Evolutionary conservation across 106 monocot species (phyloP), one percentile per base, ranked within the genome.

Genomic region (Acorus gramineus): DNA sequence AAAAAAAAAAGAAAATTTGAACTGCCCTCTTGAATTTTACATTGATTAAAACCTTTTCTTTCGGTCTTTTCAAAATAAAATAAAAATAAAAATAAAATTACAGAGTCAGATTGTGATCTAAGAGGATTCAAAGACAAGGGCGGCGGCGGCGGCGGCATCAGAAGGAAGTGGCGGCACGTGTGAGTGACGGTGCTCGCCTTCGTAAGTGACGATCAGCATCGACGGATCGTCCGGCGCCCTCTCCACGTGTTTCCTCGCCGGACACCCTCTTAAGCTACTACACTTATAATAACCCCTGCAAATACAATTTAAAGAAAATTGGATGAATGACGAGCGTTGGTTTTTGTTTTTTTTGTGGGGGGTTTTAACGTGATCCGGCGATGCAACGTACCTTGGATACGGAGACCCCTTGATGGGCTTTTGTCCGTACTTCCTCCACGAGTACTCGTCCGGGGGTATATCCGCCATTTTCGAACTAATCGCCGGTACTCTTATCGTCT

Each of bases 401-500:
- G 94, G 90, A 49, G 90, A 90, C 2, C 86, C 90, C 62, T 90
- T 90, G 73, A 90, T 90, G 56, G 90, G 90, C 63, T 90, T 90
- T 74, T 90, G 90, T 7, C 90, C 90, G 72, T 90, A 90, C 68
- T 90, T 90, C 49, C 90, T 69, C 90, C 90, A 90, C 2, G 90
- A 90, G 80, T 80, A 82, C 65, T 80, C 82, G 70, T 90, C 89
- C 10, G 82, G 71, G 0, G 89, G 89, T 47, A 90, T 85, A 47
- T 85, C 89, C 11, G 89, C 85, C 42, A 82, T 78, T 61, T 78
- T 82, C 11, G 89, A 85, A 52, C 89, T 90, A 13, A 83, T 83
- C 49, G 82, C 89, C 63, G 89, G 89, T 47, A 90, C 85, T 47
- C 80, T 47, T 3, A 90, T 83, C 62, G 82, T 72, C 72, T 13